Evolutionary conservation across 2,329 filamentous ascomycete genomes (phyloP).

Genomic region (Alternaria arborescens): DNA sequence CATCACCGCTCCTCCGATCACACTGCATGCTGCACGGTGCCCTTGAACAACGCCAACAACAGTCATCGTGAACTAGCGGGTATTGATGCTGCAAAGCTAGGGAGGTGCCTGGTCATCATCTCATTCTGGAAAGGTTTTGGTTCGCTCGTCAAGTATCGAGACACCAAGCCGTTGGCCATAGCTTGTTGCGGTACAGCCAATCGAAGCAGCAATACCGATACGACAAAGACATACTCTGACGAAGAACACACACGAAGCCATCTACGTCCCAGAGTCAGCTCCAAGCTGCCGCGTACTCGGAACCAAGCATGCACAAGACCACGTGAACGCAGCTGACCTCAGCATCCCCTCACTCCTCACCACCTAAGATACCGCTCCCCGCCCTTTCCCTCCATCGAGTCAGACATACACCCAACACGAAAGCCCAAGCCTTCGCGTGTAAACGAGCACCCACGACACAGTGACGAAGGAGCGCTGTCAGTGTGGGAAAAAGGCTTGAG

Average conservation of each 20-base stretch:
- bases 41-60: not conserved
- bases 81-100: not conserved
- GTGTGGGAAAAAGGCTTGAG: not conserved
- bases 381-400: not conserved
- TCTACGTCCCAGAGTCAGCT: not conserved
- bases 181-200: not conserved
- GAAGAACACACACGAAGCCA: not conserved
- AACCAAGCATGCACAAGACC: not conserved
- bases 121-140: not conserved
- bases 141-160: not conserved
- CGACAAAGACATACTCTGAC: not conserved
- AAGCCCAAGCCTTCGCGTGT: not conserved
- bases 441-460: slow-evolving; percentile 1
- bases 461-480: not conserved
- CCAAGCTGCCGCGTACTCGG: not conserved
- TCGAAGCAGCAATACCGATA: no score
- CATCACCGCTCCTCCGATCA: not conserved
- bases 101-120: not conserved
- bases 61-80: not conserved
- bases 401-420: not conserved
- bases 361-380: not conserved
- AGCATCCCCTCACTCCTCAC: not conserved
- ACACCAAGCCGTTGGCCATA: not conserved
- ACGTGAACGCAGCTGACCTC: slow-evolving; percentile 3
- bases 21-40: slow-evolving; percentile 4